These are phyloP conservation scores for Salix purpurea DNA, from an alignment of 345 rosid genomes.

Conservation along the genomic window DNA sequence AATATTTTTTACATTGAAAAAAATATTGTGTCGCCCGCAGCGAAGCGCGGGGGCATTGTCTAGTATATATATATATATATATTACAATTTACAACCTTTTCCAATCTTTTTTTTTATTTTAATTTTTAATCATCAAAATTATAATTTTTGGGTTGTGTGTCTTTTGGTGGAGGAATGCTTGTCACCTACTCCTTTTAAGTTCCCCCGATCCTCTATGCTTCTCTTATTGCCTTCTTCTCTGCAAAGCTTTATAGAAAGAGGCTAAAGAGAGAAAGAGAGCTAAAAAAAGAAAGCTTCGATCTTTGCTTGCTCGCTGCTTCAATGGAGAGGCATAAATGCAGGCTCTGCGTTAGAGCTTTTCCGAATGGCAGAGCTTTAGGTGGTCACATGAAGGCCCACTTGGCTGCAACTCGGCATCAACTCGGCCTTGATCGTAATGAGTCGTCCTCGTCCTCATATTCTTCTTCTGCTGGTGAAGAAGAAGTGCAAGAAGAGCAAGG, in stretches of 20 bases:
- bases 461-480: slow-evolving; percentile 14
- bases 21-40: too few relatives aligned
- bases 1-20: too few relatives aligned
- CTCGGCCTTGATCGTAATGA: slow-evolving; percentile 1
- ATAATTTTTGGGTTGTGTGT: slow-evolving; percentile 27
- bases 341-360: slow-evolving; percentile 29
- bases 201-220: slow-evolving; percentile 11
- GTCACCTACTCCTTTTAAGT: slow-evolving; percentile 40
- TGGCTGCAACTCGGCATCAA: slow-evolving; percentile 11
- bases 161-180: slow-evolving; percentile 38
- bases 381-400: slow-evolving; percentile 36
- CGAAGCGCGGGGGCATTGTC: too few relatives aligned
- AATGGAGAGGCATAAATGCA: slow-evolving; percentile 30
- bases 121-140: not conserved
- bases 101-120: not conserved
- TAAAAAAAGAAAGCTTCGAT: not conserved
- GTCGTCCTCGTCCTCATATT: slow-evolving; percentile 10
- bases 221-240: not conserved
- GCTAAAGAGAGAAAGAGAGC: not conserved
- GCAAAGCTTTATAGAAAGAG: not conserved
- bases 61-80: too few relatives aligned
- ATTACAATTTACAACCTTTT: not conserved
- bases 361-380: slow-evolving; percentile 30
- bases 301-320: slow-evolving; percentile 5
- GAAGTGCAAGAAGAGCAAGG: not conserved